phyloP scores from a whole-genome alignment of 257 asterid species.

The Coffea eugenioides region DNA sequence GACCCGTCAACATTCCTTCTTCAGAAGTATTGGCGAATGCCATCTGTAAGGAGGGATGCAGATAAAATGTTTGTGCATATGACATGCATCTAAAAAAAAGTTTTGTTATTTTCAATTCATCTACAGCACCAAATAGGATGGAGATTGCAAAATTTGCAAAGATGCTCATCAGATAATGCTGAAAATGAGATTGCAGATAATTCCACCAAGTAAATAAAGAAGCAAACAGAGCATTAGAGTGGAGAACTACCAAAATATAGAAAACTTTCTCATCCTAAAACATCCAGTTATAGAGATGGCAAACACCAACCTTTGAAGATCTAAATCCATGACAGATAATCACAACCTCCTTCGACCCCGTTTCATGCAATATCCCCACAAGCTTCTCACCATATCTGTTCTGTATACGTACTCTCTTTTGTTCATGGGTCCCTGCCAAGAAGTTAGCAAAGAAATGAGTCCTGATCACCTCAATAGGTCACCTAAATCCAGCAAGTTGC shows the following conservation, averaged over 20 bases:
- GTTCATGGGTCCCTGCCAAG: slow-evolving; percentile 35
- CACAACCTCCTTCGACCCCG: slow-evolving; percentile 68
- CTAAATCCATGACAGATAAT: slow-evolving; percentile 85
- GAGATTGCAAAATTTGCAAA: neutral
- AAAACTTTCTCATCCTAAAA: neutral
- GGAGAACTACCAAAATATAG: neutral
- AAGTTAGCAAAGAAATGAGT: neutral
- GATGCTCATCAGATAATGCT: neutral
- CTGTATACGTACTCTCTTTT: slow-evolving; percentile 40
- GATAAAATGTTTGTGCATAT: neutral
- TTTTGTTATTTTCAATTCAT: neutral
- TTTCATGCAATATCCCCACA: slow-evolving; percentile 75
- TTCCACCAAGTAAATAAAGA: neutral
- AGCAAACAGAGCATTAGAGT: neutral
- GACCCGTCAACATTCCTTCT: neutral
- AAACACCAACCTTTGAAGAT: slow-evolving; percentile 68
- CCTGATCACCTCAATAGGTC: neutral
- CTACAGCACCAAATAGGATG: neutral
- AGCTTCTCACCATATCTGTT: slow-evolving; percentile 74
- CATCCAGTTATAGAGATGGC: slow-evolving; percentile 8
- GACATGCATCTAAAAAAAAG: neutral
- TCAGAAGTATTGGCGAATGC: no score
- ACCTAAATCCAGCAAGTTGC: neutral
- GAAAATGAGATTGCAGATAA: neutral
- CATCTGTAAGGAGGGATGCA: no score